Evolutionary conservation across 2,329 filamentous ascomycete species (phyloP).

Genomic region (Leptodontidium sp.): DNA sequence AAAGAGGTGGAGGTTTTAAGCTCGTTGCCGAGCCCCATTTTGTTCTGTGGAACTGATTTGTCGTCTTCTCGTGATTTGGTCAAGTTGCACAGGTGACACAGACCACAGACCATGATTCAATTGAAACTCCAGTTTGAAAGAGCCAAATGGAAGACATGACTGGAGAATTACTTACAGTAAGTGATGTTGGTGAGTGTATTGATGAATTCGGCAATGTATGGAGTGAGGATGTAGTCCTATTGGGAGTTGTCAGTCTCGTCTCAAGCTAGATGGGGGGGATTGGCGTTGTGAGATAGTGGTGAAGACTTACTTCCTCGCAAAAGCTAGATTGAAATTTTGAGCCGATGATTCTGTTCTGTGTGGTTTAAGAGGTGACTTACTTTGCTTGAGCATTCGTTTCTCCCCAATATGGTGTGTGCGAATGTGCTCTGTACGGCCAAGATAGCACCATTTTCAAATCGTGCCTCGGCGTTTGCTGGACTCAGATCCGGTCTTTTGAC

Average conservation of each 20-base stretch:
- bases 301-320: constrained; percentile 45
- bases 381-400: constrained; percentile 40
- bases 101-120: neutral
- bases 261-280: neutral
- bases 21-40: too few species aligned
- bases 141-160: constrained; percentile 20
- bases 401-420: constrained; percentile 43
- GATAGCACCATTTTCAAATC: constrained; percentile 35
- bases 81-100: constrained; percentile 23
- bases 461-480: neutral
- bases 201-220: constrained; percentile 61
- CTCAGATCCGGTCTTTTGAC: neutral
- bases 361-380: constrained; percentile 31
- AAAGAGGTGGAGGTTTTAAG: neutral
- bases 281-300: constrained; percentile 1
- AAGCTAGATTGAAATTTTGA: constrained; percentile 35
- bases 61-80: constrained; percentile 18
- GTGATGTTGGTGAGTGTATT: constrained; percentile 60
- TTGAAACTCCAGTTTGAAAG: constrained; percentile 2
- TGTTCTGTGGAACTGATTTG: neutral
- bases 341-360: constrained; percentile 17
- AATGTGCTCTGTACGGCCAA: constrained; percentile 38
- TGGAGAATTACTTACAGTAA: constrained; percentile 51
- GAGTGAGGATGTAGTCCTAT: constrained; percentile 61
- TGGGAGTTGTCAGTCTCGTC: constrained; percentile 19